Evolutionary conservation across 768 basidiomycete species (phyloP).

Genomic region (Mycena leptocephala): DNA sequence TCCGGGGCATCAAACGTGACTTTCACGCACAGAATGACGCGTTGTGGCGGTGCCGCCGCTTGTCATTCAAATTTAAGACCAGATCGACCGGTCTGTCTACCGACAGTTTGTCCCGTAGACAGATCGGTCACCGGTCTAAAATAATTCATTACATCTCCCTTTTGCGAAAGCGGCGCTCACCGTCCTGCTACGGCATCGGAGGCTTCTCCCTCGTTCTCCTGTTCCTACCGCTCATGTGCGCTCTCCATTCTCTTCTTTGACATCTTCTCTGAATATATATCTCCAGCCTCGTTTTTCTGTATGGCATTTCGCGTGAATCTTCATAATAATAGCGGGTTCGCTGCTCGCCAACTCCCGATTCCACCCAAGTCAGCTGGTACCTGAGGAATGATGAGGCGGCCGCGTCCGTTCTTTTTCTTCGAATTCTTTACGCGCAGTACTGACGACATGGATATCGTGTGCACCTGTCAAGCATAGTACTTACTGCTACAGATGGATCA

Average conservation of each 20-base stretch:
- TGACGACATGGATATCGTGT: too few species aligned
- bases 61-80: too few species aligned
- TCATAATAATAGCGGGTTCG: not conserved
- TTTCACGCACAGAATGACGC: too few species aligned
- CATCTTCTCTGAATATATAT: not conserved
- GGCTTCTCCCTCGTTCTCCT: not conserved
- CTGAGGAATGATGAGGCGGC: not conserved
- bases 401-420: not conserved
- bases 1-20: too few species aligned
- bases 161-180: not conserved
- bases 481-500: too few species aligned
- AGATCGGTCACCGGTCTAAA: too few species aligned
- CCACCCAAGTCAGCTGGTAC: not conserved
- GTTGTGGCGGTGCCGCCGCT: too few species aligned
- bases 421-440: not conserved
- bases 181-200: not conserved
- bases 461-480: too few species aligned
- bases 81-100: too few species aligned
- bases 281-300: not conserved
- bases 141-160: not conserved
- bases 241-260: not conserved
- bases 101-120: too few species aligned
- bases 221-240: slow-evolving; percentile 2
- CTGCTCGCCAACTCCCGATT: not conserved
- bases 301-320: not conserved